Base-by-base conservation (phyloP, 495 filamentous ascomycete genomes). In the Penicillium angulare region DNA sequence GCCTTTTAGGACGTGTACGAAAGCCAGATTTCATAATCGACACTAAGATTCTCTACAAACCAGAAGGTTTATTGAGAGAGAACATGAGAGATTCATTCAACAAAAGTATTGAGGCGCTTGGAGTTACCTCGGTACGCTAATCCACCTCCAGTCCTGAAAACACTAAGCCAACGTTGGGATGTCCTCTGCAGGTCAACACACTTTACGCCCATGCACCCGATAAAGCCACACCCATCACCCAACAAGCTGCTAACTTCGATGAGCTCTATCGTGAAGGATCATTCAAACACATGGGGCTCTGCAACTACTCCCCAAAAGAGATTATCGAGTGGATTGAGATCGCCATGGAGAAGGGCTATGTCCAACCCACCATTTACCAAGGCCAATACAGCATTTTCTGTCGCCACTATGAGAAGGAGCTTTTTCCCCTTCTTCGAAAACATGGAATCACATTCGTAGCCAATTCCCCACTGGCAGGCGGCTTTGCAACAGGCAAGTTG, bases 301-400 rank as follows among this genome's bases (percentile, higher is more conserved):
- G 26, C 26, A 27, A 27, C 10, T 27, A 27, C 26, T 27, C 26
- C 5, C 5, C 26, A 5, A 27, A 5, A 10, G 5, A 27, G 10
- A 10, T 27, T 5, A 27, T 5, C 5, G 26, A 27, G 26, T 27
- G 26, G 26, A 27, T 27, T 27, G 26, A 27, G 26, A 27, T 27
- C 26, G 13, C 35, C 17, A 9, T 1, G 5, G 57, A 62, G 34
- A 70, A 73, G 23, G 61, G 64, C 21, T 78, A 69, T 29, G 61
- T 76, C 12, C 7, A 47, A 18, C 78, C 79, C 0, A 67, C 50
- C 8, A 72, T 82, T n/a, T 81, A 71, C 48, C 77, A 82, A 55
- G 79, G 78, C 3, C 75, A 71, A 42, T 81, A 80, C 59, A 71
- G 60, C 38, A 63, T 76, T 22, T 59, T 79, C 4, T 61, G 62